Conservation (phyloP, 495 filamentous ascomycete genomes). For the Filosporella fistucella region DNA sequence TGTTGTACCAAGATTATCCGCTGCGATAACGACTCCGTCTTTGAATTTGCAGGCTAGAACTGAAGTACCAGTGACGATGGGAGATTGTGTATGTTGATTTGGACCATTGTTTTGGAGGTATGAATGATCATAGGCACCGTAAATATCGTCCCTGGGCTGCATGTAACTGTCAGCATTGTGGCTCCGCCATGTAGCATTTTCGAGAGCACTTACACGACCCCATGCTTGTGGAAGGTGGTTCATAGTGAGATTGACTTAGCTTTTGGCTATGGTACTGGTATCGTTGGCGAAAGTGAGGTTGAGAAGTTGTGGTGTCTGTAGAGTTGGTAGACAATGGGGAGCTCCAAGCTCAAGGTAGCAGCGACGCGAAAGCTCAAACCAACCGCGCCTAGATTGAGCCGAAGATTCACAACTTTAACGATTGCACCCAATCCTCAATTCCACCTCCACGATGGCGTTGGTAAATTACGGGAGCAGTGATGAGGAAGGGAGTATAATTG, state of each 20-base stretch:
- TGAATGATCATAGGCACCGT: constrained; percentile 85
- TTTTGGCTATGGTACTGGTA: neutral
- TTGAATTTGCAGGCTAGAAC: constrained; percentile 93
- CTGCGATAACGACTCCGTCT: constrained; percentile 91
- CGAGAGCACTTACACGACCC: constrained; percentile 68
- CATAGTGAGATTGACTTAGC: no score
- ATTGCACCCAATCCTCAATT: neutral
- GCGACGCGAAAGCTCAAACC: constrained; percentile 3
- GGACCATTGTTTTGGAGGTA: constrained; percentile 68
- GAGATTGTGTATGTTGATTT: constrained; percentile 81
- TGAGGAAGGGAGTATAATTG: constrained; percentile 55
- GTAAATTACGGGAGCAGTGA: constrained; percentile 75
- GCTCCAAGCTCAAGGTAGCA: neutral
- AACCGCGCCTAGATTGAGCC: constrained; percentile 2
- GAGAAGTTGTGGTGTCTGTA: neutral
- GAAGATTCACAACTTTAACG: neutral
- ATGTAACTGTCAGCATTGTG: constrained; percentile 20
- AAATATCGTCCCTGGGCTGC: constrained; percentile 58
- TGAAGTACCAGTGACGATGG: constrained; percentile 93
- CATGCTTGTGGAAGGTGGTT: constrained; percentile 94
- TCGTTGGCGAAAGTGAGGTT: neutral
- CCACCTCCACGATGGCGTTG: constrained; percentile 56
- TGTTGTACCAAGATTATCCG: constrained; percentile 83
- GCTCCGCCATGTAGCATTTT: neutral
- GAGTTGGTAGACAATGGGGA: neutral